phyloP scores from a whole-genome alignment of 805 yeast genomes.

The Lipomyces yamanashiensis region DNA sequence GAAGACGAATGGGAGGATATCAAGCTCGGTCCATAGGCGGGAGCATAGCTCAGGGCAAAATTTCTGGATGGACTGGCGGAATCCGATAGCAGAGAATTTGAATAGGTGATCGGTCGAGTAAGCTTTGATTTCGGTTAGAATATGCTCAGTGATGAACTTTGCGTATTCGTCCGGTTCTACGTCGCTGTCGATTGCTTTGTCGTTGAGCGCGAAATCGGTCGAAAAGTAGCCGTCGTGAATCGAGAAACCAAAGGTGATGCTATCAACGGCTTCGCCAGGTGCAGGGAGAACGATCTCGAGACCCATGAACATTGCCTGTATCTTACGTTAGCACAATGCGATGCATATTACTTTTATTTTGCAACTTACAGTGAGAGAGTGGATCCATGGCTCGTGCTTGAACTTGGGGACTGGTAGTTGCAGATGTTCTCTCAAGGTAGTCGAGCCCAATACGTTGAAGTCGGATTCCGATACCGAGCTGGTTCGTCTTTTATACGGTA shows the following conservation, averaged over 20 bases:
- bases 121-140: slow-evolving; percentile 21
- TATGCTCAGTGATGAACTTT: slow-evolving; percentile 19
- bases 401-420: slow-evolving; percentile 19
- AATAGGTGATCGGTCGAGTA: slow-evolving; percentile 29
- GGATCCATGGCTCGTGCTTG: slow-evolving; percentile 29
- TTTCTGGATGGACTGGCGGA: slow-evolving; percentile 15
- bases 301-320: slow-evolving; percentile 35
- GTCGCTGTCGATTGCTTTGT: neutral
- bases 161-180: slow-evolving; percentile 11
- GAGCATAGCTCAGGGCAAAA: slow-evolving; percentile 33
- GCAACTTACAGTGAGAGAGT: slow-evolving; percentile 19
- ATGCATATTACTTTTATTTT: neutral
- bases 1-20: slow-evolving; percentile 32
- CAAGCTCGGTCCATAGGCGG: slow-evolving; percentile 33
- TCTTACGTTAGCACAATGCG: neutral
- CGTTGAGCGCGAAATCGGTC: slow-evolving; percentile 32
- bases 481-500: slow-evolving; percentile 4
- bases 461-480: slow-evolving; percentile 22
- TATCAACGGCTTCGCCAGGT: neutral
- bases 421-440: slow-evolving; percentile 16
- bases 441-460: slow-evolving; percentile 11
- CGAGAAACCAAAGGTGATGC: slow-evolving; percentile 32
- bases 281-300: slow-evolving; percentile 25
- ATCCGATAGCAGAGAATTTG: slow-evolving; percentile 31
- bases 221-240: slow-evolving; percentile 36